Evolutionary conservation across 176 grass and related monocot genomes (phyloP), one percentile per base, ranked within the genome.

Genomic region (Themeda triandra): DNA sequence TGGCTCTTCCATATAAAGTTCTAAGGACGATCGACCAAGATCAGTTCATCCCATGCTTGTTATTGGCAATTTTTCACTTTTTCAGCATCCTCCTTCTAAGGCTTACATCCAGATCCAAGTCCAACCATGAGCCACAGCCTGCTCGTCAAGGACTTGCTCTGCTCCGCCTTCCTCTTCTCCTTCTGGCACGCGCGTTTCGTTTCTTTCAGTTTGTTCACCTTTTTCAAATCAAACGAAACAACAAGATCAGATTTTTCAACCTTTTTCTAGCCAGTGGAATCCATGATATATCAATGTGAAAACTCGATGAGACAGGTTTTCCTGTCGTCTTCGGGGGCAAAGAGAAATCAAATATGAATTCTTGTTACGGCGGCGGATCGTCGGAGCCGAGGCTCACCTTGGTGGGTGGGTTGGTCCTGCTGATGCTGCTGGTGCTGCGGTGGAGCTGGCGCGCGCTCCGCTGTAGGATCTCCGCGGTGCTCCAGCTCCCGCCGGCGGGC

Each of bases 101-200:
- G 19, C 53, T 56, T 56, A 56, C 86, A 92, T 19, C 48, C 44
- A 46, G 44, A 46, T 44, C 41, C 39, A 39, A 39, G 37, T 64
- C 86, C 86, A 24, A 92, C 84, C 1, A 70, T 40, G 42, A 89
- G 71, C 87, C 87, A 89, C 45, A 80, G 63, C 25, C 80, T 46
- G 51, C 14, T 42, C 17, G 83, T 24, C 17, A 51, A 6, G 17
- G 48, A 51, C 15, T 65, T 60, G 6, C 0, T 23, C 23, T 69
- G 74, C 49, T 86, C 90, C 11, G 76, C 40, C 79, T 86, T 89
- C 49, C 36, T 80, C 86, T 80, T 89, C 73, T 83, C 75, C 13
- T 86, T 85, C 79, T 86, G 18, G 51, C 75, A 80, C 3, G 40
- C 80, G 11, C 73, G 74, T 27, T 82, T 89, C 12, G 81, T 35